Base-by-base conservation (phyloP, 2,329 filamentous ascomycete species). In the Phaeophleospora eucalypticola region DNA sequence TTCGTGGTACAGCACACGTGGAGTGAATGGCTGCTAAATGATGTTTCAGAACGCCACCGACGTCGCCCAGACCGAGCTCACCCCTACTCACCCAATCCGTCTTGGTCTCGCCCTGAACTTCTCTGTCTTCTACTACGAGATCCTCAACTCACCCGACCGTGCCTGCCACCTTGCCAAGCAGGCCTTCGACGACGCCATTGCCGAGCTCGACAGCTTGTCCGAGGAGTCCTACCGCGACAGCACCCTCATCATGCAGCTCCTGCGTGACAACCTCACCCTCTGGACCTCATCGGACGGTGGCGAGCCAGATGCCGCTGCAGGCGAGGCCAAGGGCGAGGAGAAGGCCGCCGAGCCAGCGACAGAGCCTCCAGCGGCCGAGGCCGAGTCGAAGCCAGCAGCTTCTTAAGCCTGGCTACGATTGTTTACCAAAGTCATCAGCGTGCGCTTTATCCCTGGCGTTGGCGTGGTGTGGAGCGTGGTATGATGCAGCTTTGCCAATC, bases 81-180 rank as follows among this genome's bases (percentile, higher is more conserved):
- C 91, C 55, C 91, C 91, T 55, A 97, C 93, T 53, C 91, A 97
- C 81, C 91, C 91, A 65, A 97, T 97, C 78, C 90, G 91, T 67
- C 88, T 97, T 59, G 91, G 91, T 72, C 86, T 97, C 66, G 91
- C 91, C 61, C 84, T 97, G 63, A 97, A 96, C 86, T 96, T 97
- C 83, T 96, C 90, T 57, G 91, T 96, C 66, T 96, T 96, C 81
- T 95, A 95, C 83, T 95, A 96, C 75, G 93, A 96, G 82, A 96
- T 96, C 71, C 80, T 96, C 69, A 97, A 96, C 85, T 94, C 90
- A 29, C 91, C 90, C 66, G 90, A 96, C 75, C 89, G 87, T 69
- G 91, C 91, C 68, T 97, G 91, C 83, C 91, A 97, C 71, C 84
- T 97, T 60, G 91, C 91, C 74, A 97, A 97, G 84, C 91, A 97